These are phyloP conservation scores for Macrocybe sp. DNA, from an alignment of 1,284 basidiomycete genomes.

Conservation along the genomic window DNA sequence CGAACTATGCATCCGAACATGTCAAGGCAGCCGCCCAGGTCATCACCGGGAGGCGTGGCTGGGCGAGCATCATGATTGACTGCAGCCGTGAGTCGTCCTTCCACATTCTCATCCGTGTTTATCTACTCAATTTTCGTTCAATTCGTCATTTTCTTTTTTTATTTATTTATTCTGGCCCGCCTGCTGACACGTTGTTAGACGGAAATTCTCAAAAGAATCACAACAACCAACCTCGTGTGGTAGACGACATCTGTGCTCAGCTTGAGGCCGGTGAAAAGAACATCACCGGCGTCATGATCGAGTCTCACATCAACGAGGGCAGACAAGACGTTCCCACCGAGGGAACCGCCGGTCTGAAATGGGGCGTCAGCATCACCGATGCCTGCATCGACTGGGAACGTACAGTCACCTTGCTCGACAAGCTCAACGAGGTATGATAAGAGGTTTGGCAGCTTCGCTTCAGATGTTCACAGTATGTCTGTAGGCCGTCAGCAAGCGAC, in stretches of 20 bases:
- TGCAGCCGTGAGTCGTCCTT: conserved; percentile 55
- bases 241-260: conserved; percentile 76
- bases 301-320: conserved; percentile 88
- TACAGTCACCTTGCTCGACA: conserved; percentile 75
- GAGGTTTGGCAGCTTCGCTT: neutral
- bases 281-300: conserved; percentile 97
- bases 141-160: neutral
- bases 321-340: conserved; percentile 77
- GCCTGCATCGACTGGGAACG: conserved; percentile 92
- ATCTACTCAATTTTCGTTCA: conserved; percentile 1
- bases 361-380: conserved; percentile 89
- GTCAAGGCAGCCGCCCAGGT: conserved; percentile 67
- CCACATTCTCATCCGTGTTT: conserved; percentile 10
- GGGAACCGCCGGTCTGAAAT: conserved; percentile 63
- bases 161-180: too few relatives aligned
- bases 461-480: neutral
- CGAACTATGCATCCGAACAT: conserved; percentile 78
- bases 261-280: conserved; percentile 70
- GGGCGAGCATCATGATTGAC: conserved; percentile 84
- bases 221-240: conserved; percentile 83
- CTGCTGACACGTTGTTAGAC: conserved; percentile 35
- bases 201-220: conserved; percentile 94
- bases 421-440: conserved; percentile 54
- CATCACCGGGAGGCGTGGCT: conserved; percentile 70
- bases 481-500: conserved; percentile 29